Percentiles rank a stretch among this genome's conserved stretches.
Evolutionary conservation across 257 asterid genomes (phyloP).

Genomic region (Ocimum tenuiflorum): DNA sequence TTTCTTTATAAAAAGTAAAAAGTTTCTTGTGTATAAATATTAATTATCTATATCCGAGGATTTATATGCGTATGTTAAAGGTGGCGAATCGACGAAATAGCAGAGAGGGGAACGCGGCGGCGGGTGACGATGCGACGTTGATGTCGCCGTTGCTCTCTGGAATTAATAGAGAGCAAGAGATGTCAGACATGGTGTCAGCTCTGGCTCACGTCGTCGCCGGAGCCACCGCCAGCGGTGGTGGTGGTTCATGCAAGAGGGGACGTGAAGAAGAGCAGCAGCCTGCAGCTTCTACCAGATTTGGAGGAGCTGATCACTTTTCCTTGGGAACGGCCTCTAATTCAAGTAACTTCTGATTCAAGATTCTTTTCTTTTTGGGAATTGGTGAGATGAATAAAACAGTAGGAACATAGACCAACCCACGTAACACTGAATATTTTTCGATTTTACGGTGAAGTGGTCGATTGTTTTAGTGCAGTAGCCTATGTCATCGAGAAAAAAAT

Average conservation of each 20-base stretch:
- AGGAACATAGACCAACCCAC: too few relatives aligned
- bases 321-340: slow-evolving; percentile 23
- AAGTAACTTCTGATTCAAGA: slow-evolving; percentile 21
- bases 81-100: slow-evolving; percentile 41
- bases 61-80: slow-evolving; percentile 27
- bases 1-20: neutral
- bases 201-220: slow-evolving; percentile 56
- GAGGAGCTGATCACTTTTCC: slow-evolving; percentile 19
- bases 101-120: neutral
- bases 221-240: slow-evolving; percentile 14
- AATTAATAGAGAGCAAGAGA: slow-evolving; percentile 48
- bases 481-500: too few relatives aligned
- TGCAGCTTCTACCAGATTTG: slow-evolving; percentile 13
- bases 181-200: slow-evolving; percentile 65
- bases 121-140: slow-evolving; percentile 9
- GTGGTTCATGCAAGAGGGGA: slow-evolving; percentile 40
- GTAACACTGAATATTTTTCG: too few relatives aligned
- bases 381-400: neutral
- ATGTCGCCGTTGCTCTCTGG: slow-evolving; percentile 29
- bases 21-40: too few relatives aligned
- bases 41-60: too few relatives aligned
- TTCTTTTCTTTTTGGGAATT: neutral
- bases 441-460: too few relatives aligned
- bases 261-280: slow-evolving; percentile 29
- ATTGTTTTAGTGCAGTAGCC: too few relatives aligned